Evolutionary conservation across 2,329 filamentous ascomycete species (phyloP).

Genomic region (Beauveria bassiana): DNA sequence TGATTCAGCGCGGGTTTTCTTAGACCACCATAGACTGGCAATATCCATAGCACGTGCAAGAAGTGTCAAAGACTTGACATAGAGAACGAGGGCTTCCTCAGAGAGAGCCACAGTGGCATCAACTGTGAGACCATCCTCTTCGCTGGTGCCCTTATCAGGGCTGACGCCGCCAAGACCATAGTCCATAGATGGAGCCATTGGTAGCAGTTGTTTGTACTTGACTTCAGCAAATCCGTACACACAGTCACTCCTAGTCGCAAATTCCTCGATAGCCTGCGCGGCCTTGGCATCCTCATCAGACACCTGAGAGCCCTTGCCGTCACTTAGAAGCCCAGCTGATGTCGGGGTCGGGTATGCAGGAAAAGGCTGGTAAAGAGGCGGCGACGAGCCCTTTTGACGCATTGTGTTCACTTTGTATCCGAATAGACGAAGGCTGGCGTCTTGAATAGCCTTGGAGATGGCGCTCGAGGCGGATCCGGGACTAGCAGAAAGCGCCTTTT

Average conservation of each 20-base stretch:
- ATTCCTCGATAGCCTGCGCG: constrained; percentile 79
- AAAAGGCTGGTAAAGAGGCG: constrained; percentile 73
- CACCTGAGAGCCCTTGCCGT: constrained; percentile 47
- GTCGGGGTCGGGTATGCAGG: constrained; percentile 70
- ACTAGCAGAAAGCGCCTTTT: constrained; percentile 63
- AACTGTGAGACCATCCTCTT: constrained; percentile 71
- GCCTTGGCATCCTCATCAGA: constrained; percentile 71
- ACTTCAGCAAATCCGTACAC: constrained; percentile 97
- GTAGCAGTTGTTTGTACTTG: constrained; percentile 95
- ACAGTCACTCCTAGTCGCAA: constrained; percentile 87
- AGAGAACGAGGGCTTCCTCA: constrained; percentile 90
- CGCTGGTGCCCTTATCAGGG: constrained; percentile 42
- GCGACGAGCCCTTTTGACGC: constrained; percentile 59
- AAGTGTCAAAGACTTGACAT: constrained; percentile 86
- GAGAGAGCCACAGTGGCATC: constrained; percentile 83
- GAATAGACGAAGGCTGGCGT: constrained; percentile 72
- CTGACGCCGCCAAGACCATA: constrained; percentile 59
- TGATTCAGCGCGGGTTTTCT: constrained; percentile 62
- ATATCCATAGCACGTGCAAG: constrained; percentile 94
- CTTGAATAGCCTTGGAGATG: constrained; percentile 89
- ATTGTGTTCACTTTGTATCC: constrained; percentile 64
- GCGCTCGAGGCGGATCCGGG: constrained; percentile 72
- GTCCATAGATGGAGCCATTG: constrained; percentile 70
- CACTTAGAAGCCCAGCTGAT: constrained; percentile 56
- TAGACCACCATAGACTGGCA: constrained; percentile 84